phyloP scores from a whole-genome alignment of 352 stramenopile species.

The Phytophthora pisi region DNA sequence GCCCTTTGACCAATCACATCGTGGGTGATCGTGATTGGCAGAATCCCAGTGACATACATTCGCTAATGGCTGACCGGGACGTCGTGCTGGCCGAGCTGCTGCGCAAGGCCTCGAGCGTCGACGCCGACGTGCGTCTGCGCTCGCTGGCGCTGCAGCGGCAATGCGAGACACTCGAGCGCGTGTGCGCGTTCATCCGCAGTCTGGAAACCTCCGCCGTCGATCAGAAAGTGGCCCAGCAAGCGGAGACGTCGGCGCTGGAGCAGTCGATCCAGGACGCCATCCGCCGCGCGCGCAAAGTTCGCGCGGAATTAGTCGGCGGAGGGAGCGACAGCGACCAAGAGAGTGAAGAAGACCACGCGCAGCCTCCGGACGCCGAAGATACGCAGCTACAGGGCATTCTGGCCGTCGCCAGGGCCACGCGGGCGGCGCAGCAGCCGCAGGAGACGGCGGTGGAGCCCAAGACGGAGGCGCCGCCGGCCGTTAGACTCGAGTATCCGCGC shows the following conservation, averaged over 20 bases:
- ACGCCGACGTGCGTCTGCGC: slow-evolving; percentile 51
- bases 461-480: neutral
- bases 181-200: slow-evolving; percentile 26
- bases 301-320: slow-evolving; percentile 15
- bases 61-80: slow-evolving; percentile 7
- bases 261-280: slow-evolving; percentile 59
- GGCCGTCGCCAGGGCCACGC: slow-evolving; percentile 37
- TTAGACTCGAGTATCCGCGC: slow-evolving; percentile 54
- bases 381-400: slow-evolving; percentile 35
- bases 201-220: slow-evolving; percentile 12
- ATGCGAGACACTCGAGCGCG: slow-evolving; percentile 44
- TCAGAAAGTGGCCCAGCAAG: slow-evolving; percentile 17
- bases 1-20: slow-evolving; percentile 16
- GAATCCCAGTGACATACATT: slow-evolving; percentile 4
- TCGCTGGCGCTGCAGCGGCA: slow-evolving; percentile 32
- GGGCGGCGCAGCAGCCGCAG: slow-evolving; percentile 4
- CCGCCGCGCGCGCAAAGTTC: slow-evolving; percentile 44
- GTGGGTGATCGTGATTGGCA: slow-evolving; percentile 1
- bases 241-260: slow-evolving; percentile 32
- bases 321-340: slow-evolving; percentile 1
- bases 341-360: neutral
- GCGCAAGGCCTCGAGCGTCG: slow-evolving; percentile 23
- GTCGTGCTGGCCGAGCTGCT: slow-evolving; percentile 16
- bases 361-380: neutral
- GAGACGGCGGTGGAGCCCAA: slow-evolving; percentile 4